Conservation (phyloP, 768 basidiomycete species). For the Cyathus striatus region DNA sequence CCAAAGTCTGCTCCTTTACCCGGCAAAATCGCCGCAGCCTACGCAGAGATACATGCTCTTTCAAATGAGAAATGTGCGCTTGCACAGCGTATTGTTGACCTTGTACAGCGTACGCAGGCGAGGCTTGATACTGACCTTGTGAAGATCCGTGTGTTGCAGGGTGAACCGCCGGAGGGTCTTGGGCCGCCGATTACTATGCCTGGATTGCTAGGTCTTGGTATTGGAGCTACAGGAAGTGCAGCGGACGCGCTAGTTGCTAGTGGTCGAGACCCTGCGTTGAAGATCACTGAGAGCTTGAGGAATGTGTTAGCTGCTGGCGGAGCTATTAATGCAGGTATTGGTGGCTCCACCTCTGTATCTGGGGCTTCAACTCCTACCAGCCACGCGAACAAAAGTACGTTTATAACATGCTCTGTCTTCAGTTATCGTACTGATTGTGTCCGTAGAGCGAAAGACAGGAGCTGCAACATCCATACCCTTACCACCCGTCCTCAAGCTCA, state of each 20-base stretch:
- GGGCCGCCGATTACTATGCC: slow-evolving; percentile 18
- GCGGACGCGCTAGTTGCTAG: slow-evolving; percentile 14
- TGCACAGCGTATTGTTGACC: slow-evolving; percentile 42
- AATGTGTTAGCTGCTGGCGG: slow-evolving; percentile 33
- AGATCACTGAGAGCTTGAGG: slow-evolving; percentile 38
- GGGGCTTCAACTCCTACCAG: too few species aligned
- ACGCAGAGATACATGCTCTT: slow-evolving; percentile 39
- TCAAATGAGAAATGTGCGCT: slow-evolving; percentile 41
- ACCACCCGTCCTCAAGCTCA: too few species aligned
- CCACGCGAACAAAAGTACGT: too few species aligned
- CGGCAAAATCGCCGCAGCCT: slow-evolving; percentile 38
- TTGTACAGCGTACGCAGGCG: slow-evolving; percentile 40
- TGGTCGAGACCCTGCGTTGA: slow-evolving; percentile 28
- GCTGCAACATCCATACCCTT: slow-evolving; percentile 16
- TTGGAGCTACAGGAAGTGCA: background rate
- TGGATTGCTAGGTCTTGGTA: slow-evolving; percentile 1
- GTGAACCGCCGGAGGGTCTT: slow-evolving; percentile 33
- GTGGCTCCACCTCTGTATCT: too few species aligned
- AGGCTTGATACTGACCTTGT: slow-evolving; percentile 46
- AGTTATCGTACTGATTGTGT: too few species aligned
- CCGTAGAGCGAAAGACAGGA: too few species aligned
- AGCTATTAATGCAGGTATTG: slow-evolving; percentile 17
- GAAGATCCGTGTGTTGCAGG: slow-evolving; percentile 41
- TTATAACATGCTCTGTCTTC: too few species aligned
- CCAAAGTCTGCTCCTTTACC: slow-evolving; percentile 32